These are phyloP conservation scores for Penicilliopsis zonata DNA, from an alignment of 495 filamentous ascomycete genomes.

Conservation along the genomic window DNA sequence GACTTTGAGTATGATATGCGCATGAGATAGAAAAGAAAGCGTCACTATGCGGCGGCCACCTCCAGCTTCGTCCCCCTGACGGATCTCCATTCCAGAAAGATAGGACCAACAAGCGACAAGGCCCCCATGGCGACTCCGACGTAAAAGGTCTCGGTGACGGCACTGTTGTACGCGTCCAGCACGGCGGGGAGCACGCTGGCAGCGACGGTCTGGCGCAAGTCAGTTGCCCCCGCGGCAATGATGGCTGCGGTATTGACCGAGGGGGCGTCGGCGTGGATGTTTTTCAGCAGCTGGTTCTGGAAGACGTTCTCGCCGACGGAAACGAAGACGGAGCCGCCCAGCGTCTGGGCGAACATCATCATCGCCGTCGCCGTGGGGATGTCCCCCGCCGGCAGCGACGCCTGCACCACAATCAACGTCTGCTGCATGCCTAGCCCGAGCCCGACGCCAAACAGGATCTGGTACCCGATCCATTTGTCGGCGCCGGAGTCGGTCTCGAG, in stretches of 20 bases:
- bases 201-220: slow-evolving; percentile 38
- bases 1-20: too few relatives aligned
- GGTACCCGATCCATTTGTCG: slow-evolving; percentile 68
- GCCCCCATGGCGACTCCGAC: slow-evolving; percentile 53
- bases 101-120: slow-evolving; percentile 46
- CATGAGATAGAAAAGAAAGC: background rate
- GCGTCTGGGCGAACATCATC: slow-evolving; percentile 58
- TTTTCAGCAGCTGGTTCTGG: slow-evolving; percentile 51
- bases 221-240: slow-evolving; percentile 54
- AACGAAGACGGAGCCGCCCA: slow-evolving; percentile 65
- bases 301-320: slow-evolving; percentile 70
- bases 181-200: slow-evolving; percentile 39
- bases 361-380: slow-evolving; percentile 55
- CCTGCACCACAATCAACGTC: slow-evolving; percentile 56
- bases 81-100: slow-evolving; percentile 62
- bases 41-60: slow-evolving; percentile 31
- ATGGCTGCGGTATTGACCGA: slow-evolving; percentile 36
- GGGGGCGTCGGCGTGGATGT: slow-evolving; percentile 39
- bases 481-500: slow-evolving; percentile 40
- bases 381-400: slow-evolving; percentile 47
- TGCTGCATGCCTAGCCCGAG: slow-evolving; percentile 59
- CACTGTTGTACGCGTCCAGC: slow-evolving; percentile 55
- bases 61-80: slow-evolving; percentile 80
- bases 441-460: slow-evolving; percentile 57
- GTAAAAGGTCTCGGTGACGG: slow-evolving; percentile 56